Evolutionary conservation across 306 rosid species (phyloP).

Genomic region (Calophaca sinica): DNA sequence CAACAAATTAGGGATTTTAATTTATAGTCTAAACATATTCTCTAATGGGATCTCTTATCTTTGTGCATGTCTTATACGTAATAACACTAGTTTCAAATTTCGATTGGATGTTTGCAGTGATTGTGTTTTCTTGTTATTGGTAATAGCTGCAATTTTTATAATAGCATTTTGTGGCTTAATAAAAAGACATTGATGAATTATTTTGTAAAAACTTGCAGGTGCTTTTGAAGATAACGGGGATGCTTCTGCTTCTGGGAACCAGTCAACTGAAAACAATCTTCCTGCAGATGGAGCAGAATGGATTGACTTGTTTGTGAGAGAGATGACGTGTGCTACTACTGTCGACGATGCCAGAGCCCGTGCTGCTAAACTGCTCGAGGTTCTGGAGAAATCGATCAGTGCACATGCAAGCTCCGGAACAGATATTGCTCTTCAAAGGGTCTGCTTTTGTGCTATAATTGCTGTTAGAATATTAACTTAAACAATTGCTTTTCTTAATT

Average conservation of each 20-base stretch:
- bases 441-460: constrained; percentile 31
- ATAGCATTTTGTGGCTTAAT: neutral
- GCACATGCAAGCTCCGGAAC: constrained; percentile 69
- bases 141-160: neutral
- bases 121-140: neutral
- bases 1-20: neutral
- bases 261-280: constrained; percentile 56
- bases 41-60: neutral
- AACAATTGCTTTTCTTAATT: neutral
- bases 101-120: constrained; percentile 4
- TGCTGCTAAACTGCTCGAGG: constrained; percentile 77
- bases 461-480: too few species aligned
- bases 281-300: constrained; percentile 84
- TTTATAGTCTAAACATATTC: neutral
- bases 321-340: constrained; percentile 74
- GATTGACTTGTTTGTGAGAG: constrained; percentile 86
- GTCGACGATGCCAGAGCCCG: constrained; percentile 87
- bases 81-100: neutral
- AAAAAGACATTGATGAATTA: constrained; percentile 10
- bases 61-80: neutral
- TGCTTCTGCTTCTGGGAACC: constrained; percentile 60
- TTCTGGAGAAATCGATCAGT: constrained; percentile 76
- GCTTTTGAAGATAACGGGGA: constrained; percentile 46
- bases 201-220: constrained; percentile 49
- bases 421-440: constrained; percentile 70